Conservation (phyloP, 163 green algal genomes). For the Prototheca stagnorum region DNA sequence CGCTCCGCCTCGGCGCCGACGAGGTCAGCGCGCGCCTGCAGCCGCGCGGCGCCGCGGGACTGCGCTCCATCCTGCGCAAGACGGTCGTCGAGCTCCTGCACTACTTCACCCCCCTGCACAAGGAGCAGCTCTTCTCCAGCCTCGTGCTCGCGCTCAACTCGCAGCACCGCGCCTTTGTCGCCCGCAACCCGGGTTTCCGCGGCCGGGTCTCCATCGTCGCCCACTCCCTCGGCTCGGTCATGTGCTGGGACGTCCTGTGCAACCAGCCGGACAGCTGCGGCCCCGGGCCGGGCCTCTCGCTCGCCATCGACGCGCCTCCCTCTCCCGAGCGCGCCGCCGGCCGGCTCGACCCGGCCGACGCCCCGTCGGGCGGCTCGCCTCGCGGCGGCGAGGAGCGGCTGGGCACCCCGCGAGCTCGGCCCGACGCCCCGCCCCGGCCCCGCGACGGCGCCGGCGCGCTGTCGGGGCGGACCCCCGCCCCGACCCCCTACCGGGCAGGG, state of each 20-base stretch:
- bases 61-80: constrained; percentile 34
- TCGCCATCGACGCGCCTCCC: too few relatives aligned
- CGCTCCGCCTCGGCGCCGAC: constrained; percentile 39
- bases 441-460: too few relatives aligned
- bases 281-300: too few relatives aligned
- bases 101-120: constrained; percentile 47
- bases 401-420: too few relatives aligned
- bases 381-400: too few relatives aligned
- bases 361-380: too few relatives aligned
- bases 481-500: too few relatives aligned
- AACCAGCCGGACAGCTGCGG: too few relatives aligned
- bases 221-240: constrained; percentile 48
- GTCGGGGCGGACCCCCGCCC: too few relatives aligned
- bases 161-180: constrained; percentile 29
- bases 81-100: constrained; percentile 61
- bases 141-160: constrained; percentile 37
- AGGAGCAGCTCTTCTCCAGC: constrained; percentile 39
- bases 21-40: constrained; percentile 27
- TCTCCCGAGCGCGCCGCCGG: too few relatives aligned
- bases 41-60: constrained; percentile 28
- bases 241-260: constrained; percentile 57
- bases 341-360: too few relatives aligned
- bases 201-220: constrained; percentile 44
- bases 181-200: constrained; percentile 12
- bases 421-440: too few relatives aligned